Evolutionary conservation across 352 stramenopile genomes (phyloP), one percentile per base, ranked within the genome.

Genomic region (Pythium coloratum): DNA sequence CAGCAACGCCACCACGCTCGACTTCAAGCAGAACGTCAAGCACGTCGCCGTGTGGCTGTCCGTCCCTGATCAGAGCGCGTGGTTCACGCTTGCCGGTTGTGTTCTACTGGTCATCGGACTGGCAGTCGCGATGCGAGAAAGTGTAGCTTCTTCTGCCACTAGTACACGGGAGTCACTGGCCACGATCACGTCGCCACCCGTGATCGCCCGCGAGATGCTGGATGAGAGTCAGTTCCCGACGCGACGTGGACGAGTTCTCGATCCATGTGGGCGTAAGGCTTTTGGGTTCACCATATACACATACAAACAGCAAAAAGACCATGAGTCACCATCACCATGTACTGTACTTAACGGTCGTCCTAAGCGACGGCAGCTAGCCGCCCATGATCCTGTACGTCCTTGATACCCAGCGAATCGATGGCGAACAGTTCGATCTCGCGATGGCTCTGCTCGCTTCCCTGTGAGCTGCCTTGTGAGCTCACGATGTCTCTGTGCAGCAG

Each of bases 31-130:
- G 8, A 55, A 55, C 26, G n/a, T 33, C 12, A 12, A 28, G 6
- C n/a, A 55, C n/a, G 12, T 55, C 47, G 47, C 47, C n/a, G 47
- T 55, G 47, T 55, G n/a, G n/a, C n/a, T 55, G 47, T 55, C 47
- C 6, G 26, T 55, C 2, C 47, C 47, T 4, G 26, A 33, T 7
- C n/a, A 28, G 7, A 55, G 38, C 13, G 38, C 18, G n/a, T n/a
- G n/a, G n/a, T n/a, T n/a, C n/a, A n/a, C n/a, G n/a, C n/a, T n/a
- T n/a, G n/a, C n/a, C n/a, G 47, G 47, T 10, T 55, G 47, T 55
- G 7, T 55, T 32, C 7, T 55, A n/a, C 16, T 55, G 14, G n/a
- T 55, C 6, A 6, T 55, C 7, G 47, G 47, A 5, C n/a, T 55
- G 47, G 47, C 26, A 6, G 47, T n/a, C 3, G 47, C 26, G 6